Base-by-base conservation (phyloP, 208 protist genomes). In the Porcisia hertigi region DNA sequence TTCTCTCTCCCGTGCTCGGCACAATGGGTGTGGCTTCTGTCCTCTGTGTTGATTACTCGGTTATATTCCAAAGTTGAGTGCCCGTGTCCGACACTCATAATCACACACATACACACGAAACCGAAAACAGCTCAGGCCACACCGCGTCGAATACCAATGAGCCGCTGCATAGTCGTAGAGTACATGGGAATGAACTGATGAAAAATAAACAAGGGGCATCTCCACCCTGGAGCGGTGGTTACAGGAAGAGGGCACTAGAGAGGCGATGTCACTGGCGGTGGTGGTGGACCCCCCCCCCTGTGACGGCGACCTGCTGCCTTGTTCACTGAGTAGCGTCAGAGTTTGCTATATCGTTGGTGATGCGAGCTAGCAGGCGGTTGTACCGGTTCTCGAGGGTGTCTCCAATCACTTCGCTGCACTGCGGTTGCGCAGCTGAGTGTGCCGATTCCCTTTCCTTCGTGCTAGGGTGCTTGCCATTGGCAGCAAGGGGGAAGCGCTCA, bases 361-460 rank as follows among this genome's bases (percentile, higher is more conserved):
- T 73, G 23, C 77, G 77, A n/a, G 14, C 20, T n/a, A 82, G 34
- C 71, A 82, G 64, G 20, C 43, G 57, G 5, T 53, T 53, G 67
- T 82, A 82, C 0, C 72, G 72, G n/a, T 64, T 54, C 49, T 82
- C 77, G 34, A 77, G 70, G n/a, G 53, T 36, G 7, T 73, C 69
- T 30, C 16, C 30, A 43, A 5, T 25, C 12, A 5, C 54, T 30
- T 73, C 49, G 34, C n/a, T 52, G 69, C 54, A 20, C 14, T 34
- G 30, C 20, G 30, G 34, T 16, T 30, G 34, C 54, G 54, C 34
- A n/a, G 25, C 8, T 18, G 47, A 53, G 47, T 53, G 36, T 30
- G 20, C 9, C 23, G 23, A 67, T 52, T 20, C n/a, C 43, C 11
- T 25, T 20, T 41, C 43, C 11, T 18, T 25, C 30, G 49, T 57